phyloP scores from a whole-genome alignment of 2,329 filamentous ascomycete genomes.

The Fusarium tanahbumbuense region DNA sequence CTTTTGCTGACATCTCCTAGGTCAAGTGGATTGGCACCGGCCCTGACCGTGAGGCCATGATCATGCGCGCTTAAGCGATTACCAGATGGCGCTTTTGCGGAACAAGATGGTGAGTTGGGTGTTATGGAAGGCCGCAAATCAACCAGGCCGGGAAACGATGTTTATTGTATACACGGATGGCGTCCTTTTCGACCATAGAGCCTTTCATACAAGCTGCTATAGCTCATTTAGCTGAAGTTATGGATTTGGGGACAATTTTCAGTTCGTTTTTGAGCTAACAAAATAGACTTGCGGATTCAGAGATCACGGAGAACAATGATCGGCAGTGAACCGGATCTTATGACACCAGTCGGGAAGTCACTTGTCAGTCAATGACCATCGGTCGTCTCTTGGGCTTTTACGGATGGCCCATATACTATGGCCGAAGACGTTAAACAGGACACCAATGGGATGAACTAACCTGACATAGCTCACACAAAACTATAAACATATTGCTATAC shows the following conservation, averaged over 20 bases:
- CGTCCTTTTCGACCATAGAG: not conserved
- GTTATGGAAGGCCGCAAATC: not conserved
- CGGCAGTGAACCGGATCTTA: not conserved
- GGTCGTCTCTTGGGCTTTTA: not conserved
- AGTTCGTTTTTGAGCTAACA: conserved; percentile 11
- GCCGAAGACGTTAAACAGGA: too few species aligned
- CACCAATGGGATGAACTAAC: not conserved
- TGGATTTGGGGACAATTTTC: conserved; percentile 5
- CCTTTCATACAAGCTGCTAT: conserved; percentile 2
- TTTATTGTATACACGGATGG: not conserved
- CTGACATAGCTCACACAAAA: not conserved
- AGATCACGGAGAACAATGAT: not conserved
- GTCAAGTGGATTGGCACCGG: conserved; percentile 38
- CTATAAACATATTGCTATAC: conserved; percentile 5
- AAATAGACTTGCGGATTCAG: conserved; percentile 1
- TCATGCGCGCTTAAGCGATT: conserved; percentile 13
- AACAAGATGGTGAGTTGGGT: not conserved
- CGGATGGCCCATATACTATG: not conserved
- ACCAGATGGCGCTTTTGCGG: not conserved
- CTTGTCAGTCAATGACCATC: not conserved
- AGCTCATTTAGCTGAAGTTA: not conserved
- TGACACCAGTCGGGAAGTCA: not conserved
- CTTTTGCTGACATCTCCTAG: conserved; percentile 1
- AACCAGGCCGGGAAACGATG: not conserved
- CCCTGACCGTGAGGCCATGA: conserved; percentile 34